Evolutionary conservation across 2,329 filamentous ascomycete genomes (phyloP), one percentile per base, ranked within the genome.

Genomic region (Xylariaceae sp.): DNA sequence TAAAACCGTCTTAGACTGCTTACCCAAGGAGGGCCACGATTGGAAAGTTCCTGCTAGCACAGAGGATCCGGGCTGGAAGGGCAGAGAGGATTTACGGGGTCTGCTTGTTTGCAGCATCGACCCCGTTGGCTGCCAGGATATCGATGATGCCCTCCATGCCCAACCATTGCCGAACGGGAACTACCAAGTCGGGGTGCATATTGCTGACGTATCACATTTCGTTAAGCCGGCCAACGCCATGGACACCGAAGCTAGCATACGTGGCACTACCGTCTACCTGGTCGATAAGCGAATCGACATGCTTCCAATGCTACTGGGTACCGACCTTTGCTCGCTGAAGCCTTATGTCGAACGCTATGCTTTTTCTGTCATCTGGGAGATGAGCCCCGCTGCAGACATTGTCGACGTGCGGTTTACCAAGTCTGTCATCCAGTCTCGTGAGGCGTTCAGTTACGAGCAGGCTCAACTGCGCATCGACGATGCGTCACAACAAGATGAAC

Each of bases 241-340:
- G 94, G 95, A 99, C 69, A 83, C 85, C 47, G 94, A 99, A 73
- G 94, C 94, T 2, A 94, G 90, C 67, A 84, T 95, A 67, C 87
- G 94, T 65, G 94, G 94, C 59, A 97, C 94, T 3, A 97, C 92
- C 0, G 94, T 99, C 31, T 99, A 99, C 70, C 78, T 99, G 12
- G 94, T 99, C 2, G 94, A 99, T 73, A 99, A 99, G 78, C 91
- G 94, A 65, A 99, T 99, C 65, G 95, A 99, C 76, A 99, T 99
- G 95, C 80, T 99, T 71, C 95, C 95, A 1, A 91, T 91, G 80
- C 85, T 99, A 34, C 85, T 99, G 9, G 94, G 94, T 55, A 99
- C 94, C 0, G 91, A 99, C 67, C 78, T 99, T 1, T 99, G 94
- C 74, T 99, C 94, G 0, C 77, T 99, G 26, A 97, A 97, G 71